Evolutionary conservation across 1,139 yeast genomes (phyloP).

Genomic region (Saccharomyces hybrid): DNA sequence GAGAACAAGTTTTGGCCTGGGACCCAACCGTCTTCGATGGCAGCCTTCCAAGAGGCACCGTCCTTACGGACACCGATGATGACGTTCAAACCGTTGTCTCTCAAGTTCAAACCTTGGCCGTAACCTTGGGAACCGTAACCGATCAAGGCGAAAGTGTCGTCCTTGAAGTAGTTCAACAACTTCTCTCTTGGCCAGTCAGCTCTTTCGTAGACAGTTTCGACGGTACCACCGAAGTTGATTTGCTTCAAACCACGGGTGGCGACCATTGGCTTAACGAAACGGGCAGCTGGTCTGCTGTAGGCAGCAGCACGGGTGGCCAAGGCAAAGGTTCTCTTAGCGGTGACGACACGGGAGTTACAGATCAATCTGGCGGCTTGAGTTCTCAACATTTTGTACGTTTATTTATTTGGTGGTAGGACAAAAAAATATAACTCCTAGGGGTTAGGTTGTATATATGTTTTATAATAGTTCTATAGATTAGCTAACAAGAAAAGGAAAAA

Average conservation of each 20-base stretch:
- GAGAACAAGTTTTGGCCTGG: slow-evolving; percentile 97
- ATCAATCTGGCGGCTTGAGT: slow-evolving; percentile 31
- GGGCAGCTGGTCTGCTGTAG: slow-evolving; percentile 38
- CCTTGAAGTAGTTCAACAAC: slow-evolving; percentile 90
- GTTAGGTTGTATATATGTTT: neutral
- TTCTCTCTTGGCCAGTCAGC: slow-evolving; percentile 99
- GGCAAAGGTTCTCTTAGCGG: slow-evolving; percentile 60
- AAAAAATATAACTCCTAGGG: neutral
- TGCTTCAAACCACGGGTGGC: slow-evolving; percentile 82
- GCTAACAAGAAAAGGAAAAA: neutral
- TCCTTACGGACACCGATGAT: slow-evolving; percentile 96
- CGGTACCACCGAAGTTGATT: slow-evolving; percentile 94
- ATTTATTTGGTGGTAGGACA: slow-evolving; percentile 2
- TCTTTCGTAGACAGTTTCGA: slow-evolving; percentile 95
- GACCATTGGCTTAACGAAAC: slow-evolving; percentile 28
- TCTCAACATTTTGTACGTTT: slow-evolving; percentile 24
- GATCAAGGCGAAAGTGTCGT: slow-evolving; percentile 93
- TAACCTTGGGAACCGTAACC: slow-evolving; percentile 99
- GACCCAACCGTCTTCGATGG: slow-evolving; percentile 99
- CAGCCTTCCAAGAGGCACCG: slow-evolving; percentile 99
- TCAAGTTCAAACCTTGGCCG: slow-evolving; percentile 98
- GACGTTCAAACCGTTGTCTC: slow-evolving; percentile 97
- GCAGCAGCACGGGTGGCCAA: slow-evolving; percentile 35
- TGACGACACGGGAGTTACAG: slow-evolving; percentile 34
- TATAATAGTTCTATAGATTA: neutral